Evolutionary conservation across 805 yeast species (phyloP), one percentile per base, ranked within the genome.

Genomic region (Vanderwaltozyma tropicalis): DNA sequence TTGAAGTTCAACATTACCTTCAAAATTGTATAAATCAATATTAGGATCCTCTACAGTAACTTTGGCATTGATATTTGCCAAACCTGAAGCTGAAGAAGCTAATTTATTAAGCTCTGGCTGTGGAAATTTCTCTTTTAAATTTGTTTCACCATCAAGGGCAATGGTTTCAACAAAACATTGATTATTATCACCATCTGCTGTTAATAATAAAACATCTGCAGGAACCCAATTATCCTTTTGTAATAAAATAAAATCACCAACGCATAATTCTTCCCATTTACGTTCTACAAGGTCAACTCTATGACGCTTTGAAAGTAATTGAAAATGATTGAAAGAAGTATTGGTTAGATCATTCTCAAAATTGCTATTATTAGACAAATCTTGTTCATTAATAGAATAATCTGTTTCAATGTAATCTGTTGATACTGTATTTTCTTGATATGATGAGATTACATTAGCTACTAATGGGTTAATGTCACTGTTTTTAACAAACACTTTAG

Each of bases 131-230:
- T 83, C 69, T 57, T 92, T 92, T 43, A 92, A 66, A 54, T 87
- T 89, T 0, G 97, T 92, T 59, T 92, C 98, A 35, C 99, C 99
- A 61, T 92, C 98, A 34, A 92, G 67, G 1, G 95, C 98, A 89
- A 89, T 87, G 1, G 99, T 92, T 58, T 92, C 99, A 15, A 88
- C 77, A 46, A 75, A 84, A 40, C 78, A 73, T 28, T 80, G 87
- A 44, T 71, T 72, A 28, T 76, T 74, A 28, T 60, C 58, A 4
- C 77, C 78, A 35, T 72, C 72, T 3, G 86, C 75, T 1, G 88
- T 72, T 30, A 92, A 53, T 2, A 92, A 49, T 2, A 92, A 55
- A 2, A 92, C 53, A 62, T 92, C 99, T 0, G 96, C 96, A 0
- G 99, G 98, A 5, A 89, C 72, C 82, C 95, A 83, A 42, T 92